Base-by-base conservation (phyloP, 2,329 filamentous ascomycete genomes). In the Exutisphaerella laricina region DNA sequence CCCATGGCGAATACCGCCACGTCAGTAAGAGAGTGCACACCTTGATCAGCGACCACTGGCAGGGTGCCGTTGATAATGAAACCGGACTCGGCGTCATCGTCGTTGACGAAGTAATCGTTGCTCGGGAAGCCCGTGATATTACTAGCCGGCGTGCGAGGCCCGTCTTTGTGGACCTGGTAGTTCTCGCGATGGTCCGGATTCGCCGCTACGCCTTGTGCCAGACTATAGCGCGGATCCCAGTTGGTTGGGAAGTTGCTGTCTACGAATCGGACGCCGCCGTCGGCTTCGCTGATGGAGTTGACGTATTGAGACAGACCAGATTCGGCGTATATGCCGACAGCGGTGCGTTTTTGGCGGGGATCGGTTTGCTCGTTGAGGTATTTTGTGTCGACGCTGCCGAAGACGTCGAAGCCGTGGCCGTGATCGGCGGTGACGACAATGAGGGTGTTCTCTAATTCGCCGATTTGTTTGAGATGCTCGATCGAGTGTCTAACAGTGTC, bases 371-470 rank as follows among this genome's bases (percentile, higher is more conserved):
- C 74, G 12, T 76, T 70, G 34, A 90, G 72, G 66, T 89, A 92
- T 61, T 84, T 71, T 13, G 86, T 92, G 60, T 94, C 87, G 35
- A 87, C 85, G 50, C 75, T 81, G 50, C 87, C 87, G 62, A 83
- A 89, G 54, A 94, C 87, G 55, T 89, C 87, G 62, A 94, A 94
- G 42, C 87, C 87, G 68, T 94, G 87, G 30, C 87, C 87, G 71
- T 92, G 87, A 60, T 94, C 86, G n/a, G 86, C 84, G 3, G 86
- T 88, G 36, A 92, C 84, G 37, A 94, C 62, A 51, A 94, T 73
- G 3, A 90, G 77, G 1, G 87, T 94, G 48, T 88, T 78, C 7
- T 90, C 78, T 22, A 88, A 74, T 43, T 79, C 74, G 45, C 76
- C 76, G 5, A 87, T 70, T 22, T 74, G 67, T 56, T 78, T 72